phyloP scores from a whole-genome alignment of 1,284 basidiomycete species.

The Microbotryum saponariae region DNA sequence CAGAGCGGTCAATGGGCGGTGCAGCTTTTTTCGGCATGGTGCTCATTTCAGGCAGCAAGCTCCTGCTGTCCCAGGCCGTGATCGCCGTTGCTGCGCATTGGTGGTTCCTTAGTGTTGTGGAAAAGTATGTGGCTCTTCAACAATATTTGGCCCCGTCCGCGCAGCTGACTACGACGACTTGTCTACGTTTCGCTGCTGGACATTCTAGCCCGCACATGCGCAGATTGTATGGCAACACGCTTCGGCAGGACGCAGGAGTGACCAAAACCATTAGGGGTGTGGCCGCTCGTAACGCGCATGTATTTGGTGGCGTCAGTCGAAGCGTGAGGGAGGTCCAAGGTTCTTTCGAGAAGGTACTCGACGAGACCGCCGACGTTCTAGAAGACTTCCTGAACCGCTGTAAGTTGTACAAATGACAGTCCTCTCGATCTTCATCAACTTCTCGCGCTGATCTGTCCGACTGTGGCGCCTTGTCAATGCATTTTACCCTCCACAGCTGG shows the following conservation, averaged over 20 bases:
- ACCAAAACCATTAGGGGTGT: conserved; percentile 92
- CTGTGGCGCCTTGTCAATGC: no score
- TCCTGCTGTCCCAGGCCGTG: conserved; percentile 76
- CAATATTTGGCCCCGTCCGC: neutral
- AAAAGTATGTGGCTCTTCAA: conserved; percentile 55
- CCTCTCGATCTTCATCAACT: no score
- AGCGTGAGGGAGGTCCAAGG: conserved; percentile 81
- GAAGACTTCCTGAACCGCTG: conserved; percentile 88
- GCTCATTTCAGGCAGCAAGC: conserved; percentile 78
- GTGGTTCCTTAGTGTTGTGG: conserved; percentile 45
- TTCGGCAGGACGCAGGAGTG: conserved; percentile 90
- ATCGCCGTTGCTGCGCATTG: conserved; percentile 59
- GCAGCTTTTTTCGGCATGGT: conserved; percentile 90
- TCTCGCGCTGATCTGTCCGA: no score
- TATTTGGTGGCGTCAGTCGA: conserved; percentile 61
- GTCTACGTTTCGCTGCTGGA: conserved; percentile 4
- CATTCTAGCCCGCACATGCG: conserved; percentile 82
- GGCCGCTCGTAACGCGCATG: conserved; percentile 64
- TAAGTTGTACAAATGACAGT: conserved; percentile 44
- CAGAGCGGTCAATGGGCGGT: conserved; percentile 83
- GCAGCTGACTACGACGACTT: neutral
- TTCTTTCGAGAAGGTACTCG: conserved; percentile 88
- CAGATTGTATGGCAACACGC: conserved; percentile 82
- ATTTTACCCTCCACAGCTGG: conserved; percentile 20
- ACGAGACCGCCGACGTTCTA: conserved; percentile 78